A percentile compares a stretch with the other conserved stretches of the same genome.
phyloP scores from a whole-genome alignment of 2,329 filamentous ascomycete species.

The Epichloe coenophiala region DNA sequence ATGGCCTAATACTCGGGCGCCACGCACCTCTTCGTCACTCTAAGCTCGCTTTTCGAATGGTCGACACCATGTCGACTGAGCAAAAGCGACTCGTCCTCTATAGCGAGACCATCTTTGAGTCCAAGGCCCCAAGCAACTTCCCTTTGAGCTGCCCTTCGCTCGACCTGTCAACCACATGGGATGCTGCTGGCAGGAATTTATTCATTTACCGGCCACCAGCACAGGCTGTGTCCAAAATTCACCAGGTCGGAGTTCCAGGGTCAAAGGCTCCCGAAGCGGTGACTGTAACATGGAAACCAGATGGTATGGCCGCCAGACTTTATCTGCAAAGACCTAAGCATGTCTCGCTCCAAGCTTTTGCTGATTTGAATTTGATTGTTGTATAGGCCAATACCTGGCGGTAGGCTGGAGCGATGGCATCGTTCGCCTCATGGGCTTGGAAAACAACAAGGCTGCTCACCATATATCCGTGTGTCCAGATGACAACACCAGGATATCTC shows the following conservation, averaged over 20 bases:
- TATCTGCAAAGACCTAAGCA: no score
- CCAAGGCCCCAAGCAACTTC: conserved; percentile 40
- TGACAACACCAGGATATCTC: conserved; percentile 30
- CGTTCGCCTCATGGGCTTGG: conserved; percentile 62
- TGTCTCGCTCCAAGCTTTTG: background rate
- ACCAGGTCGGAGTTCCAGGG: conserved; percentile 28
- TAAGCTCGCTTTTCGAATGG: background rate
- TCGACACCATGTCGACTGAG: conserved; percentile 13
- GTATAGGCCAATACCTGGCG: conserved; percentile 58
- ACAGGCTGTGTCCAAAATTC: conserved; percentile 46
- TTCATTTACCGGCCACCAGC: conserved; percentile 68
- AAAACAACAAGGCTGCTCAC: conserved; percentile 71
- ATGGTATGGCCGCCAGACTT: conserved; percentile 37
- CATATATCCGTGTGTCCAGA: conserved; percentile 44
- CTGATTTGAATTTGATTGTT: background rate
- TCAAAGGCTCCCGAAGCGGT: conserved; percentile 29
- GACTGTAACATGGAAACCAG: conserved; percentile 50
- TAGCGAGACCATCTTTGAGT: conserved; percentile 44
- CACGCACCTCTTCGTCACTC: background rate
- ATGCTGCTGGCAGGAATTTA: conserved; percentile 53
- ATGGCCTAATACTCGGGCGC: background rate
- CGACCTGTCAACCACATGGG: conserved; percentile 63
- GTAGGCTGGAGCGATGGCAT: conserved; percentile 73
- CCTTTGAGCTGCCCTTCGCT: conserved; percentile 72
- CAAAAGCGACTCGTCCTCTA: conserved; percentile 29